A percentile compares a stretch with the other conserved stretches of the same genome.
phyloP scores from a whole-genome alignment of 805 yeast species.

The Barnettozyma sucrosica region DNA sequence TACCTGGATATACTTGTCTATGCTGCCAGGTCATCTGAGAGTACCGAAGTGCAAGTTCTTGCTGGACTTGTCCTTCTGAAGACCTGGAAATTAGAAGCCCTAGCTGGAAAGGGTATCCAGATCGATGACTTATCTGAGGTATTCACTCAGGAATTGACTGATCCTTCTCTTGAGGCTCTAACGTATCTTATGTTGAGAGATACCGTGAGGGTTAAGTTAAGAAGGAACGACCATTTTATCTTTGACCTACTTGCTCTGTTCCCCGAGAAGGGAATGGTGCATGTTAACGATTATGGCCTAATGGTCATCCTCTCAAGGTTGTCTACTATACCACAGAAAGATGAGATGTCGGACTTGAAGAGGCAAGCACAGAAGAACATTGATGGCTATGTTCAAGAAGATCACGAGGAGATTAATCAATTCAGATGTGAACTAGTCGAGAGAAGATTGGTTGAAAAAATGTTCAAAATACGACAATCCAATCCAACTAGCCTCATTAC shows the following conservation, averaged over 20 bases:
- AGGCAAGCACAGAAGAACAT: constrained; percentile 29
- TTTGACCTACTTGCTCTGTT: constrained; percentile 22
- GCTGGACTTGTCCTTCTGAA: constrained; percentile 47
- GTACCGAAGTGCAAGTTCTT: constrained; percentile 25
- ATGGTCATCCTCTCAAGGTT: constrained; percentile 31
- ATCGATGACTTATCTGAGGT: constrained; percentile 30
- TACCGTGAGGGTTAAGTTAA: constrained; percentile 30
- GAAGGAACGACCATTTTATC: constrained; percentile 33
- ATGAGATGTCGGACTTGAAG: constrained; percentile 26
- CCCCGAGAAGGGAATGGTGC: constrained; percentile 14
- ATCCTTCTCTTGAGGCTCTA: constrained; percentile 38
- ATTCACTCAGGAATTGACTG: constrained; percentile 18
- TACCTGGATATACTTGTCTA: constrained; percentile 37
- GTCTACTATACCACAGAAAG: constrained; percentile 22
- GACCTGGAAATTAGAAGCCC: constrained; percentile 41
- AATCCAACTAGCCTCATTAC: constrained; percentile 14
- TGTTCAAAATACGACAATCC: constrained; percentile 17
- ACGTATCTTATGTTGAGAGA: constrained; percentile 43
- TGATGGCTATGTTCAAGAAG: constrained; percentile 14
- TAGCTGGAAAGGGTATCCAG: constrained; percentile 29
- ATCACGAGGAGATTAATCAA: constrained; percentile 10
- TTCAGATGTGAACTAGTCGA: constrained; percentile 22
- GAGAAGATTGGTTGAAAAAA: constrained; percentile 14
- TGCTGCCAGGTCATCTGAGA: constrained; percentile 25
- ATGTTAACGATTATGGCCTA: constrained; percentile 26